Evolutionary conservation across 148 eudicot genomes (phyloP), one percentile per base, ranked within the genome.

Genomic region (Fagopyrum homotropicum): DNA sequence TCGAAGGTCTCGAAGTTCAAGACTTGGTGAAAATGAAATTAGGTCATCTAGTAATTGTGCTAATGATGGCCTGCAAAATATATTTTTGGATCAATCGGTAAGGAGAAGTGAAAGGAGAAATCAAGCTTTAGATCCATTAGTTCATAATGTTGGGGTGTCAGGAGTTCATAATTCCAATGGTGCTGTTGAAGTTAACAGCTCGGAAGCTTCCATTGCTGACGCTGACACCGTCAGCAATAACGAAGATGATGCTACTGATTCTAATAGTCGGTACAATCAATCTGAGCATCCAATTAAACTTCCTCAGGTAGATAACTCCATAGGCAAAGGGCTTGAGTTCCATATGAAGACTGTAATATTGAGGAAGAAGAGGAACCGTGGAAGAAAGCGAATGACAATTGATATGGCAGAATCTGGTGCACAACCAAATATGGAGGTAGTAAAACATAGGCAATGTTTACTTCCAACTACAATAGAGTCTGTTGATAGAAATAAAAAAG

Each of bases 291-390:
- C 50, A 68, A 70, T 71, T 69, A 81, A 79, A 74, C 77, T 73
- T 72, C 79, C 78, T 80, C 87, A 82, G 73, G 79, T 76, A 61
- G 90, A 86, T 19, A 73, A 82, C 63, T 89, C 85, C 75, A 77
- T 86, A 74, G 85, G 82, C 76, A 82, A 86, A 72, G 82, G 81
- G 54, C 90, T 89, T 80, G 89, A 90, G 72, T 87, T 91, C 51
- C 86, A 83, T 70, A 78, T 77, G n/a, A 84, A 77, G 72, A 73
- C 87, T 17, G 79, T 82, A 60, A 73, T 91, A 69, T 66, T 83
- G 48, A 91, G 89, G 84, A 95, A 92, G 84, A 92, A 90, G 82
- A 84, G 98, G 77, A 95, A 91, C 70, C 91, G 88, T 6, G 87
- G 83, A 75, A 86, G 94, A 69, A 95, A 89, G 77, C 83, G 97